phyloP scores from a whole-genome alignment of 176 grass and related monocot genomes.

The Bolboschoenus planiculmis region DNA sequence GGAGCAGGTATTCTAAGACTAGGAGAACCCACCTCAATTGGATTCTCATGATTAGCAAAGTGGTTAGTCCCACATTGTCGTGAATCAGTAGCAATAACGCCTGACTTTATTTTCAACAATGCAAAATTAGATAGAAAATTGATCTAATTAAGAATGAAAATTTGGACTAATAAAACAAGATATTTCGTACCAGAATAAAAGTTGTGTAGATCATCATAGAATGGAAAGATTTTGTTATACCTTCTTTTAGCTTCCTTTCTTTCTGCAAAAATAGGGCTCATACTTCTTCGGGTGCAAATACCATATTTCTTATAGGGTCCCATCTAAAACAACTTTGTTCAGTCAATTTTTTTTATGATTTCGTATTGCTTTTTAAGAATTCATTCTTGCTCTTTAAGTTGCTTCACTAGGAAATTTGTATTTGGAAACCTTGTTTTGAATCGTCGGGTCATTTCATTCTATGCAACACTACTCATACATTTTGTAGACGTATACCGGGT shows the following conservation, averaged over 20 bases:
- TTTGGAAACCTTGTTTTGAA: neutral
- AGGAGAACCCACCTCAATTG: neutral
- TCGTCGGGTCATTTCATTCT: neutral
- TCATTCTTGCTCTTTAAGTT: neutral
- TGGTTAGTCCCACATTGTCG: neutral
- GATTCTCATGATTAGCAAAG: neutral
- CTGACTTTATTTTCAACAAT: neutral
- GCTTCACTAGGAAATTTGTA: neutral
- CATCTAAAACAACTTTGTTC: neutral
- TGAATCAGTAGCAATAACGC: neutral
- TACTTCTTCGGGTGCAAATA: neutral
- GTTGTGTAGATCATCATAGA: neutral
- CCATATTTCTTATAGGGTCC: neutral
- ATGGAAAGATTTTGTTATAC: neutral
- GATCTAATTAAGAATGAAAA: too few relatives aligned
- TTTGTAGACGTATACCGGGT: neutral
- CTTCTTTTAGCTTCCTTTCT: too few relatives aligned
- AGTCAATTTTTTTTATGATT: neutral
- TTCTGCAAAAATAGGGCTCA: neutral
- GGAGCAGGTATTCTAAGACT: neutral
- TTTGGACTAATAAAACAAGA: too few relatives aligned
- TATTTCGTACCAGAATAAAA: neutral
- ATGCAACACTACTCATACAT: neutral
- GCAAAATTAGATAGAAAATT: neutral
- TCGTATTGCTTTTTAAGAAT: neutral